Evolutionary conservation across 1,284 basidiomycete species (phyloP).

Genomic region (Phellinidium pouzarii): DNA sequence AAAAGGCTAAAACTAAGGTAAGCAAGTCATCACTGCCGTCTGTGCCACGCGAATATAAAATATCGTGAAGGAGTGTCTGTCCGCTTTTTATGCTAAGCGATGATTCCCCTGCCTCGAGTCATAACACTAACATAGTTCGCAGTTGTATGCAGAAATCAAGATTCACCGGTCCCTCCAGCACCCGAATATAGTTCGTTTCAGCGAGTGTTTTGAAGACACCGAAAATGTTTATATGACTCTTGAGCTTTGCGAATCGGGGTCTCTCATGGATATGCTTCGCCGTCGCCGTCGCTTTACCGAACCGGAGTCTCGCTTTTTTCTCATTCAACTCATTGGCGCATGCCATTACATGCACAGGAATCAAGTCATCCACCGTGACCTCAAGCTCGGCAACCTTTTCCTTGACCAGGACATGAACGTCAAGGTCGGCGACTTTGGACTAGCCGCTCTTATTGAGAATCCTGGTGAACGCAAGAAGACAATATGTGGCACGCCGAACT

Average conservation of each 20-base stretch:
- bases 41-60: not conserved
- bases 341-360: conserved; percentile 96
- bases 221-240: conserved; percentile 97
- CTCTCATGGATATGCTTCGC: conserved; percentile 88
- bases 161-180: conserved; percentile 90
- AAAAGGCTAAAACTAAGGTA: conserved; percentile 91
- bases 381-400: conserved; percentile 95
- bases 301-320: conserved; percentile 87
- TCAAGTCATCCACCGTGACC: conserved; percentile 93
- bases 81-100: too few relatives aligned
- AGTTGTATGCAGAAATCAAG: conserved; percentile 98
- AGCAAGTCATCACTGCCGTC: conserved; percentile 19
- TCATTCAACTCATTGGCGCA: conserved; percentile 92
- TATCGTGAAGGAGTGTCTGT: too few relatives aligned
- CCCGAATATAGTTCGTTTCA: conserved; percentile 89
- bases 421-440: conserved; percentile 96
- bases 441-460: conserved; percentile 94
- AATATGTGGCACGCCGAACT: conserved; percentile 97
- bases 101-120: too few relatives aligned
- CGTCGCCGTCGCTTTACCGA: conserved; percentile 86
- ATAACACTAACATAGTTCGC: conserved; percentile 19
- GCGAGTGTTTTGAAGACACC: conserved; percentile 93
- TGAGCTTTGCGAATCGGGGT: conserved; percentile 87
- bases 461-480: conserved; percentile 98
- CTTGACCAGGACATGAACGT: conserved; percentile 90